phyloP scores from a whole-genome alignment of 2,329 filamentous ascomycete genomes.

The Ophiostoma quercus region DNA sequence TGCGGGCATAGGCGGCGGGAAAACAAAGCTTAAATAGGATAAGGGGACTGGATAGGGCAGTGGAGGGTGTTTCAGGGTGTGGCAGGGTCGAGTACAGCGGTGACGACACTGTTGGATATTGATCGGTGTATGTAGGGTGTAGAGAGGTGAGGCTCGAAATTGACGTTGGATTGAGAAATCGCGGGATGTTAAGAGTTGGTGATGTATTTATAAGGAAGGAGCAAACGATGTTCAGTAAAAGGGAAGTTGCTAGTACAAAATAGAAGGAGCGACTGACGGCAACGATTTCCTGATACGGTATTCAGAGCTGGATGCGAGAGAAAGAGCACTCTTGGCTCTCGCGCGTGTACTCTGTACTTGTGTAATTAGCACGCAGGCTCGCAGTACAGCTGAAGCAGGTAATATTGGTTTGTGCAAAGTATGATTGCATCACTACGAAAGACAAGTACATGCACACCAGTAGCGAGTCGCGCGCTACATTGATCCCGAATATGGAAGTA shows the following conservation, averaged over 20 bases:
- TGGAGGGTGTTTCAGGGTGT: conserved; percentile 2
- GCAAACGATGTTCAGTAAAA: background rate
- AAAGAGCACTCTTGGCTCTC: background rate
- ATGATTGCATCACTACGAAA: background rate
- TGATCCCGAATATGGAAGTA: conserved; percentile 2
- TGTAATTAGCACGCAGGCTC: background rate
- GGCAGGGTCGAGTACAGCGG: background rate
- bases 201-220: background rate
- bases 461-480: conserved; percentile 1
- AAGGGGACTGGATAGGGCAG: conserved; percentile 1
- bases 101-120: background rate
- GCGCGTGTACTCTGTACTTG: background rate
- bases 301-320: background rate
- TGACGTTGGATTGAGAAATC: background rate
- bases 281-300: background rate
- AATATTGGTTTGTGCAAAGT: background rate
- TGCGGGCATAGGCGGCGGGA: conserved; percentile 19
- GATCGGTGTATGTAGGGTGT: background rate
- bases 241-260: background rate
- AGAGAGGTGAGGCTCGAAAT: background rate
- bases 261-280: background rate
- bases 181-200: background rate
- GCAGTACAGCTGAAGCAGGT: background rate
- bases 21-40: conserved; percentile 25
- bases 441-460: background rate